Evolutionary conservation across 495 filamentous ascomycete genomes (phyloP).

Genomic region (Stereocaulon alpinum): DNA sequence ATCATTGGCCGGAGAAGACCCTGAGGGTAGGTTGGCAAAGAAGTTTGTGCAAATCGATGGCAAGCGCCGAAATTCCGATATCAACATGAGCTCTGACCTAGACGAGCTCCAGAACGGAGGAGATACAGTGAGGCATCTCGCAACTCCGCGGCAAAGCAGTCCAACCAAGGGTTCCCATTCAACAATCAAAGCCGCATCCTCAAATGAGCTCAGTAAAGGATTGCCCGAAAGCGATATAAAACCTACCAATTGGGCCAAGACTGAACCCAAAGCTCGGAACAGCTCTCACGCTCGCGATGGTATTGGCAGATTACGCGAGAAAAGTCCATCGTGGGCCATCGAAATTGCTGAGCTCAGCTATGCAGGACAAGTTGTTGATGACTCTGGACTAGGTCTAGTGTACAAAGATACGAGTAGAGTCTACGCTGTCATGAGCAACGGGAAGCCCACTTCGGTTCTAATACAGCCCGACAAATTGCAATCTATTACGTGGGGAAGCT

Average conservation of each 20-base stretch:
- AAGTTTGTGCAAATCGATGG: constrained; percentile 11
- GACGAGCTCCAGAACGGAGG: constrained; percentile 38
- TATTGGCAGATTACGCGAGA: not conserved
- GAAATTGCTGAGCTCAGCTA: constrained; percentile 7
- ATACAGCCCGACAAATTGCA: constrained; percentile 19
- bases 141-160: constrained; percentile 6
- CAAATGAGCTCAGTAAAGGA: not conserved
- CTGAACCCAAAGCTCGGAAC: not conserved
- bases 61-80: constrained; percentile 11
- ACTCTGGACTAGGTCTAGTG: constrained; percentile 11
- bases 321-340: constrained; percentile 5
- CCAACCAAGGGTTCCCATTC: constrained; percentile 2
- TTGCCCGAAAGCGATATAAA: constrained; percentile 7
- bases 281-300: not conserved
- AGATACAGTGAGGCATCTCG: constrained; percentile 17
- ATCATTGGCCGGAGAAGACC: not conserved
- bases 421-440: constrained; percentile 9
- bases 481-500: constrained; percentile 18
- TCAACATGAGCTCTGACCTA: constrained; percentile 22
- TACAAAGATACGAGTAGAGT: not conserved
- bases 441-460: not conserved
- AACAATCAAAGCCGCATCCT: not conserved
- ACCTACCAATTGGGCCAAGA: constrained; percentile 1
- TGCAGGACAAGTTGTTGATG: not conserved
- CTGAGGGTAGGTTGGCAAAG: not conserved